phyloP scores from a whole-genome alignment of 73 alveolate genomes.

The Paramecium sexaurelia region DNA sequence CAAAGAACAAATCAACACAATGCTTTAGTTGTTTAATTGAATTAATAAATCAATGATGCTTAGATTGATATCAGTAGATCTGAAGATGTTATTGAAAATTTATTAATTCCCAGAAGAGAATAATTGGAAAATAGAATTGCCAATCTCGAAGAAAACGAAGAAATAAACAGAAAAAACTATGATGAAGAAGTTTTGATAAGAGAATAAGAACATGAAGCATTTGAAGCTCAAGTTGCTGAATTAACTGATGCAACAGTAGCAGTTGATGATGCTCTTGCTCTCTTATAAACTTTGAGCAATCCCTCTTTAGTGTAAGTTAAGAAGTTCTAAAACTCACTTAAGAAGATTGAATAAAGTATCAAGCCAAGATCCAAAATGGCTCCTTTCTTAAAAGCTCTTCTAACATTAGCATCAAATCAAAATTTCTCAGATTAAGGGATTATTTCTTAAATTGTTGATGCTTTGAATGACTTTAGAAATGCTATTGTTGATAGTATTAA shows the following conservation, averaged over 20 bases:
- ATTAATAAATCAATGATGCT: slow-evolving; percentile 42
- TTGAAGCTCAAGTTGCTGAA: slow-evolving; percentile 19
- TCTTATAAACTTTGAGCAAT: background rate
- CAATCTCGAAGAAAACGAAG: background rate
- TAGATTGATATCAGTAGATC: slow-evolving; percentile 21
- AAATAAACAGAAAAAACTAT: background rate
- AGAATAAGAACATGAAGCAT: slow-evolving; percentile 46
- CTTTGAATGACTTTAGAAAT: slow-evolving; percentile 50
- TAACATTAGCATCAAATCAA: slow-evolving; percentile 35
- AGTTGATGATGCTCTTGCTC: slow-evolving; percentile 41
- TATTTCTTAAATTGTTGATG: slow-evolving; percentile 15
- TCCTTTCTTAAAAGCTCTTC: slow-evolving; percentile 20
- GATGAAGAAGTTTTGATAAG: slow-evolving; percentile 3
- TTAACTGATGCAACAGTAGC: slow-evolving; percentile 45
- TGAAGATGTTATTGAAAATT: slow-evolving; percentile 17
- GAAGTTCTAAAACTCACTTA: slow-evolving; percentile 46
- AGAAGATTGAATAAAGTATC: slow-evolving; percentile 3
- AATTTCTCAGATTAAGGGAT: slow-evolving; percentile 34
- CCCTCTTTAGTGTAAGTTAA: slow-evolving; percentile 29
- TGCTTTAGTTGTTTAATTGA: slow-evolving; percentile 2
- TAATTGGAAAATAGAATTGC: background rate
- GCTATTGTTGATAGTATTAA: slow-evolving; percentile 15
- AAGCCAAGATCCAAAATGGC: slow-evolving; percentile 53
- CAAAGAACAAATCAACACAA: slow-evolving; percentile 33
- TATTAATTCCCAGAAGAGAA: slow-evolving; percentile 27